Evolutionary conservation across 176 grass and related monocot genomes (phyloP).

Genomic region (Oryza australiensis): DNA sequence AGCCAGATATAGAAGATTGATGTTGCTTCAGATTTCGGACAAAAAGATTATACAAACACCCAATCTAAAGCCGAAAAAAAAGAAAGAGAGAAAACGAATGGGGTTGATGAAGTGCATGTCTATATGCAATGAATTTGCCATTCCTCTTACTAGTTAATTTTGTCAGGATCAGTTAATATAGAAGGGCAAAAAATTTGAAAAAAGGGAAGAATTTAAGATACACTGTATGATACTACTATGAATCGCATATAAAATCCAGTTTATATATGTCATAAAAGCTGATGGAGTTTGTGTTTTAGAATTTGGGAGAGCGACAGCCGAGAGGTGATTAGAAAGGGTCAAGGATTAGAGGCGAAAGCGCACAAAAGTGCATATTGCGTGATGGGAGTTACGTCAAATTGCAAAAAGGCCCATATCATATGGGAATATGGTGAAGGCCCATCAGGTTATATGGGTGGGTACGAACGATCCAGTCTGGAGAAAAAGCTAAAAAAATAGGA

Average conservation of each 20-base stretch:
- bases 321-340: too few relatives aligned
- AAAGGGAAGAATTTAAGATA: neutral
- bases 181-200: neutral
- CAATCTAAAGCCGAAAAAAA: neutral
- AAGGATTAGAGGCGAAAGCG: neutral
- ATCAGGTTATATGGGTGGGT: neutral
- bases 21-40: neutral
- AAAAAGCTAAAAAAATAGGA: neutral
- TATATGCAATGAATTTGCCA: neutral
- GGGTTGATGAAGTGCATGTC: neutral
- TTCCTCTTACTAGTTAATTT: neutral
- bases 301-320: neutral
- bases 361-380: neutral
- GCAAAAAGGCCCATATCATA: too few relatives aligned
- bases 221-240: neutral
- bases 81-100: neutral
- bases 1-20: neutral
- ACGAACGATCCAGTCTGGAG: too few relatives aligned
- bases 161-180: neutral
- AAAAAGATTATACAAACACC: neutral
- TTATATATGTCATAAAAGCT: neutral
- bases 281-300: neutral
- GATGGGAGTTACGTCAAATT: too few relatives aligned
- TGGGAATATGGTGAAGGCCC: neutral
- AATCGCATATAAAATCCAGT: neutral